A percentile compares a stretch with the other conserved stretches of the same genome.
These are phyloP conservation scores for Calvatia gigantea DNA, from an alignment of 768 basidiomycete genomes.

Conservation along the genomic window DNA sequence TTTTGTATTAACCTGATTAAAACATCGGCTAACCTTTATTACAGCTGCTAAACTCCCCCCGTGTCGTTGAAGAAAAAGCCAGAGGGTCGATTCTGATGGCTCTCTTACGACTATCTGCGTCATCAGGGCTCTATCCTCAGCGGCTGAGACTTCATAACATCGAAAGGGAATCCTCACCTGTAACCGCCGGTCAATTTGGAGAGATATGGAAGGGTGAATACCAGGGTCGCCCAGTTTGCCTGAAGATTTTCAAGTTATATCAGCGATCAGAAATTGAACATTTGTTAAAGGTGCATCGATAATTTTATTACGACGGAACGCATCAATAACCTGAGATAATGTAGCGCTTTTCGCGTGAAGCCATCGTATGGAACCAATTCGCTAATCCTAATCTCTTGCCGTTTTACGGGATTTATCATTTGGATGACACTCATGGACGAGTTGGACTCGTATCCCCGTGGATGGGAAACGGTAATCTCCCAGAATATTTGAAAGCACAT, in stretches of 20 bases:
- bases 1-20: background rate
- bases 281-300: conserved; percentile 20
- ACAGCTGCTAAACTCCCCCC: background rate
- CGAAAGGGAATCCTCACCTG: background rate
- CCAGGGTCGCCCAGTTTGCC: conserved; percentile 18
- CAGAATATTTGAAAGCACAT: conserved; percentile 4
- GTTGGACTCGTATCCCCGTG: conserved; percentile 15
- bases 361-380: conserved; percentile 14
- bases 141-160: conserved; percentile 5
- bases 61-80: background rate
- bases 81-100: background rate
- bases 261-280: conserved; percentile 15
- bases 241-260: conserved; percentile 25
- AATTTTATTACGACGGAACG: background rate
- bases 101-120: background rate
- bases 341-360: conserved; percentile 11
- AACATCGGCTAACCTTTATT: background rate
- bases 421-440: background rate
- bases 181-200: conserved; percentile 21
- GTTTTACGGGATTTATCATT: conserved; percentile 14
- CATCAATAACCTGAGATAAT: background rate
- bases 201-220: conserved; percentile 25
- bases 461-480: conserved; percentile 14
- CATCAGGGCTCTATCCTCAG: background rate
- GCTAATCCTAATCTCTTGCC: conserved; percentile 11